phyloP scores from a whole-genome alignment of 1,284 basidiomycete genomes.

The Trichosporon sp. region DNA sequence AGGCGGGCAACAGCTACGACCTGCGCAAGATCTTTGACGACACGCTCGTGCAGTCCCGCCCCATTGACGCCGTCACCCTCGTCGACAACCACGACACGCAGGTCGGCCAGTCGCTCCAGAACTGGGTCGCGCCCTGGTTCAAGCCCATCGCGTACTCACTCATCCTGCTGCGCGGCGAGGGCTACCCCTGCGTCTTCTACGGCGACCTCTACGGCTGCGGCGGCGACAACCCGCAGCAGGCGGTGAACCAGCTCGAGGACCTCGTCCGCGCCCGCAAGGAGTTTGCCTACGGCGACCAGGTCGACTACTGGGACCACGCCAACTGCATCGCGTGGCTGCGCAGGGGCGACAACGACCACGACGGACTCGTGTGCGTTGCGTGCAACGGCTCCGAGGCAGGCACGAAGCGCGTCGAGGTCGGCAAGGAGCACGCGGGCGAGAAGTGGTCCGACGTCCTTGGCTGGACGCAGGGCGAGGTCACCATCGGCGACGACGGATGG shows the following conservation, averaged over 20 bases:
- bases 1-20: conserved; percentile 60
- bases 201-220: conserved; percentile 72
- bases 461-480: conserved; percentile 62
- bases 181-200: conserved; percentile 94
- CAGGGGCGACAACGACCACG: conserved; percentile 59
- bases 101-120: conserved; percentile 62
- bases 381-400: conserved; percentile 57
- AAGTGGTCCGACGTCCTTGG: conserved; percentile 64
- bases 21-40: conserved; percentile 63
- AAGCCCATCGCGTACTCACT: conserved; percentile 74
- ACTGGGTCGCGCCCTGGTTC: conserved; percentile 62
- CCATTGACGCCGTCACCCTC: conserved; percentile 64
- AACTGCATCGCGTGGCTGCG: conserved; percentile 62
- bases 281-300: conserved; percentile 62
- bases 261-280: conserved; percentile 61
- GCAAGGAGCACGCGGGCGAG: conserved; percentile 61
- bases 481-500: conserved; percentile 63
- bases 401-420: conserved; percentile 60
- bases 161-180: conserved; percentile 76
- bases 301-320: conserved; percentile 61
- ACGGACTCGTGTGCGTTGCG: conserved; percentile 60
- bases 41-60: conserved; percentile 61
- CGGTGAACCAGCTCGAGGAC: conserved; percentile 60
- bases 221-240: conserved; percentile 59
- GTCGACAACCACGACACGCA: conserved; percentile 64